phyloP scores from a whole-genome alignment of 768 basidiomycete species.

The Tricholoma flavovirens region DNA sequence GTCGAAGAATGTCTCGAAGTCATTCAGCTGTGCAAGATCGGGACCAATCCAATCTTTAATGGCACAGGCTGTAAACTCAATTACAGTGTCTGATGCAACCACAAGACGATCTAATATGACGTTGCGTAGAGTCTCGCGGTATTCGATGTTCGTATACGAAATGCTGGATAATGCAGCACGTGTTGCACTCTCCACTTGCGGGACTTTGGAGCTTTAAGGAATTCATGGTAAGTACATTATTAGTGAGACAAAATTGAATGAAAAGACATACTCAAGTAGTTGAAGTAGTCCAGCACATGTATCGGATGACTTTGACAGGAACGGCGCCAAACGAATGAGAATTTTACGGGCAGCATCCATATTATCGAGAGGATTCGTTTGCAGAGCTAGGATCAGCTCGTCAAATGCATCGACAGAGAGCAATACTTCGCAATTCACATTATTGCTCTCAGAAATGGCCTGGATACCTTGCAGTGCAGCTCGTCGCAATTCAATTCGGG shows the following conservation, averaged over 20 bases:
- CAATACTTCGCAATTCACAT: conserved; percentile 8
- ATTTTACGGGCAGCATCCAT: conserved; percentile 11
- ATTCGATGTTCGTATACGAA: conserved; percentile 8
- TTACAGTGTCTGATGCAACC: conserved; percentile 10
- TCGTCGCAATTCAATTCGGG: conserved; percentile 8
- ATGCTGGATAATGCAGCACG: conserved; percentile 12
- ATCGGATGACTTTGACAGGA: conserved; percentile 11
- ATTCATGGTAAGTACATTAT: neutral
- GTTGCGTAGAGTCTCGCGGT: conserved; percentile 11
- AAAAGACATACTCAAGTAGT: conserved; percentile 14
- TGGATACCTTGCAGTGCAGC: conserved; percentile 13
- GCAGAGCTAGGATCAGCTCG: conserved; percentile 6
- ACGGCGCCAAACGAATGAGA: conserved; percentile 11
- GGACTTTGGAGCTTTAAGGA: conserved; percentile 5
- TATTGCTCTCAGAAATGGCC: conserved; percentile 9
- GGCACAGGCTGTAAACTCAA: conserved; percentile 11
- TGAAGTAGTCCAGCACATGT: conserved; percentile 12
- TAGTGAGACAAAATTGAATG: neutral
- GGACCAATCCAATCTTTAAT: conserved; percentile 17
- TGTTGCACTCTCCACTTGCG: conserved; percentile 8
- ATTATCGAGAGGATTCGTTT: conserved; percentile 9
- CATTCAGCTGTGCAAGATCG: conserved; percentile 13
- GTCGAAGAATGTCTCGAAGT: conserved; percentile 11
- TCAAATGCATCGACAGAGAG: conserved; percentile 9
- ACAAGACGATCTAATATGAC: conserved; percentile 10